These are phyloP conservation scores for Tetrahymena borealis DNA, from an alignment of 73 alveolate genomes.

Conservation along the genomic window DNA sequence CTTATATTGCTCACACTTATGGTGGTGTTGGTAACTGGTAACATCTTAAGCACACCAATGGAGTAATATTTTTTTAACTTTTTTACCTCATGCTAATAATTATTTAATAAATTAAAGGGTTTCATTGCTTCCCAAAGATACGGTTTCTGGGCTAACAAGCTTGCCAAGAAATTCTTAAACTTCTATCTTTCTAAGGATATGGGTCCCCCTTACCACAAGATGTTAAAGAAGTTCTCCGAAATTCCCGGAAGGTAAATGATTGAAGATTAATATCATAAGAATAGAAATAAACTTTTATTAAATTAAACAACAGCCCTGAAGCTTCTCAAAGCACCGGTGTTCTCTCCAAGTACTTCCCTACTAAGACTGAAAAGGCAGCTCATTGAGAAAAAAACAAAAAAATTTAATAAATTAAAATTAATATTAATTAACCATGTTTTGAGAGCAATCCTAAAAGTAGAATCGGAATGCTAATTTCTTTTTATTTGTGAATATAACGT, in stretches of 20 bases:
- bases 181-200: conserved; percentile 8
- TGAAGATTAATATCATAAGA: background rate
- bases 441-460: background rate
- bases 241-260: background rate
- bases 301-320: background rate
- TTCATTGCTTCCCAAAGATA: conserved; percentile 1
- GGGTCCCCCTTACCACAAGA: conserved; percentile 43
- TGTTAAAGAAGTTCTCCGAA: conserved; percentile 8
- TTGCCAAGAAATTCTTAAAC: conserved; percentile 19
- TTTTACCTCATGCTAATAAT: background rate
- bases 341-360: background rate
- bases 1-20: conserved; percentile 30
- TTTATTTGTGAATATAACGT: background rate
- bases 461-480: background rate
- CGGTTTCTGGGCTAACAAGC: conserved; percentile 24
- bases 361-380: background rate
- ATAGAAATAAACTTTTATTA: background rate
- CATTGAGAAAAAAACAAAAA: background rate
- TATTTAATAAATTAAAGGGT: background rate
- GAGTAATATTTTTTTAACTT: background rate
- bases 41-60: conserved; percentile 21
- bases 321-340: background rate
- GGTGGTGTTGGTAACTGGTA: conserved; percentile 31
- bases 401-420: background rate
- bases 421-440: background rate